Evolutionary conservation across 1,139 yeast species (phyloP), one percentile per base, ranked within the genome.

Genomic region (Yamadazyma aaseri): DNA sequence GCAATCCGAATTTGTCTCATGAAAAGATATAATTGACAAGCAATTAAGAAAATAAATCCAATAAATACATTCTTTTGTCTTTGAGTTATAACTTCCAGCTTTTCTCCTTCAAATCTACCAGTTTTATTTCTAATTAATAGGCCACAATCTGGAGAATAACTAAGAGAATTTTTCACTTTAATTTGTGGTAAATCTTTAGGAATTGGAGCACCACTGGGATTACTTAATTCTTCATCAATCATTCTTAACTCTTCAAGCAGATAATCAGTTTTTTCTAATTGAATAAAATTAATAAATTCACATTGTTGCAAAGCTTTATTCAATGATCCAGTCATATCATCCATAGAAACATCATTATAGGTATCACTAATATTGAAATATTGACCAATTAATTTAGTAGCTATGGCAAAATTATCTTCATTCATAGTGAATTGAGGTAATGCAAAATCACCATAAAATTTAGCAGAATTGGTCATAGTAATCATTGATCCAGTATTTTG

Each of bases 121-220:
- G 49, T 39, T 17, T 63, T 62, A 10, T 75, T 47, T 2, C 63
- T 55, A 8, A 86, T 44, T 0, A 73, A 56, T 3, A 82, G 53
- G 0, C 90, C 95, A 63, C 97, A 90, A 53, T 90, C 96, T 0
- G 97, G 97, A 0, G 96, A 86, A 50, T 85, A 89, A 13, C 86
- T 42, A 16, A 86, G 44, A 5, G 83, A 86, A 7, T 71, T 60
- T 6, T 71, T 56, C 9, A 87, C 51, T 22, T 61, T 62, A 12
- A 90, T 48, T 2, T 58, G 53, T 0, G 96, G 97, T 1, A 81
- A 54, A 5, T 49, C 41, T 0, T 53, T 40, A 5, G 75, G 70
- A 11, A 81, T 71, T 2, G 97, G 97, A 39, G 83, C 65, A 1
- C 97, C 97, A 22, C 73, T 55, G 0, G 97, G 97, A 44, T 71